phyloP scores from a whole-genome alignment of 129 eudicot species.

The Escallonia rubra region DNA sequence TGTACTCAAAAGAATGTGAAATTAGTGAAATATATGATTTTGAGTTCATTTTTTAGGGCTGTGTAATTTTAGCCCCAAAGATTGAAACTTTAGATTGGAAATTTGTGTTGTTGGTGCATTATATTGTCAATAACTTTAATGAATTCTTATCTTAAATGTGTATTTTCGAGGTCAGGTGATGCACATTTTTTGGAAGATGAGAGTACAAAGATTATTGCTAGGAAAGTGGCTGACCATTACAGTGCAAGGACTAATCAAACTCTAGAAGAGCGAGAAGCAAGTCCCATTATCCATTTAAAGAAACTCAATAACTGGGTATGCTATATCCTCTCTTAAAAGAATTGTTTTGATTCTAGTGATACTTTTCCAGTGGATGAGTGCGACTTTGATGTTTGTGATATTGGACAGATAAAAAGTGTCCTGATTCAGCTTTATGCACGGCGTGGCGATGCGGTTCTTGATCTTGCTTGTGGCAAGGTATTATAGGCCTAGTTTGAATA shows the following conservation, averaged over 20 bases:
- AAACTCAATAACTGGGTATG: conserved; percentile 95
- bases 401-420: conserved; percentile 86
- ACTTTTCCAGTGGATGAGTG: too few species aligned
- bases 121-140: not conserved
- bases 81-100: not conserved
- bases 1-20: not conserved
- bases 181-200: conserved; percentile 66
- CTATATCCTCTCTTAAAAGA: not conserved
- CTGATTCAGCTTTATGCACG: conserved; percentile 85
- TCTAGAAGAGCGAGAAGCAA: conserved; percentile 93
- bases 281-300: conserved; percentile 95
- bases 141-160: not conserved
- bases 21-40: too few species aligned
- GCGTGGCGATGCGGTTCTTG: conserved; percentile 87
- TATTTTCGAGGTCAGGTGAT: conserved; percentile 48
- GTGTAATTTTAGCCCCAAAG: not conserved
- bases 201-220: conserved; percentile 61
- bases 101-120: conserved; percentile 3
- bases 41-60: not conserved
- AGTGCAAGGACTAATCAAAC: conserved; percentile 97
- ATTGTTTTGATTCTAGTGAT: too few species aligned
- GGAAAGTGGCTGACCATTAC: conserved; percentile 97
- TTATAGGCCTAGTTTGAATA: conserved; percentile 3
- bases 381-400: not conserved
- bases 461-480: conserved; percentile 99